phyloP scores from a whole-genome alignment of 352 stramenopile genomes.

The Pythium grandisporangium region DNA sequence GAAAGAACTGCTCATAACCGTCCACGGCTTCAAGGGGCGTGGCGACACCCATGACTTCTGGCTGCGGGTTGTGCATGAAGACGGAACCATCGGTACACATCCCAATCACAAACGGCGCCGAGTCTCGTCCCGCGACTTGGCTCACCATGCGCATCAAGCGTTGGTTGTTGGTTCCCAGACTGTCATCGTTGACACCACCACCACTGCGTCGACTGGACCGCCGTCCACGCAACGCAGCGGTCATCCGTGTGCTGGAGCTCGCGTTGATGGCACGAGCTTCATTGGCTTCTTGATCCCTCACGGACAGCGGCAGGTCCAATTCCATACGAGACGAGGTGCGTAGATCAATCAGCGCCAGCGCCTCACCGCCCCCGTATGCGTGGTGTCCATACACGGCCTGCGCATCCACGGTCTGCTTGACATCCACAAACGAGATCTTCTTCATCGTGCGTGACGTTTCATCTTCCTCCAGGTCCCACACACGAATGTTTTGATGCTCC shows the following conservation, averaged over 20 bases:
- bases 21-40: slow-evolving; percentile 66
- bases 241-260: slow-evolving; percentile 9
- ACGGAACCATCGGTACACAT: slow-evolving; percentile 82
- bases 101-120: slow-evolving; percentile 56
- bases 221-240: slow-evolving; percentile 10
- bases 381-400: slow-evolving; percentile 61
- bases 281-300: slow-evolving; percentile 34
- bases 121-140: slow-evolving; percentile 50
- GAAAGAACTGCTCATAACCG: slow-evolving; percentile 79
- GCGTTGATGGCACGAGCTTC: background rate
- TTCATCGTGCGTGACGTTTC: slow-evolving; percentile 18
- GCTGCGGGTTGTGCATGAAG: slow-evolving; percentile 51
- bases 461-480: slow-evolving; percentile 72
- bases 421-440: slow-evolving; percentile 64
- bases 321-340: slow-evolving; percentile 48
- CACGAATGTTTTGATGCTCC: slow-evolving; percentile 75
- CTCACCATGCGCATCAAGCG: slow-evolving; percentile 70
- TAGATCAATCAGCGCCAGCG: slow-evolving; percentile 58
- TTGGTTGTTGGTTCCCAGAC: slow-evolving; percentile 21
- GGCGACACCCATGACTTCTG: slow-evolving; percentile 36
- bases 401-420: slow-evolving; percentile 67
- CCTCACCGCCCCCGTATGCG: slow-evolving; percentile 62
- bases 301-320: slow-evolving; percentile 56
- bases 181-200: slow-evolving; percentile 22
- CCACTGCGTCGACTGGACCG: slow-evolving; percentile 17